These are phyloP conservation scores for Fomes fomentarius DNA, from an alignment of 1,284 basidiomycete species.

Conservation along the genomic window DNA sequence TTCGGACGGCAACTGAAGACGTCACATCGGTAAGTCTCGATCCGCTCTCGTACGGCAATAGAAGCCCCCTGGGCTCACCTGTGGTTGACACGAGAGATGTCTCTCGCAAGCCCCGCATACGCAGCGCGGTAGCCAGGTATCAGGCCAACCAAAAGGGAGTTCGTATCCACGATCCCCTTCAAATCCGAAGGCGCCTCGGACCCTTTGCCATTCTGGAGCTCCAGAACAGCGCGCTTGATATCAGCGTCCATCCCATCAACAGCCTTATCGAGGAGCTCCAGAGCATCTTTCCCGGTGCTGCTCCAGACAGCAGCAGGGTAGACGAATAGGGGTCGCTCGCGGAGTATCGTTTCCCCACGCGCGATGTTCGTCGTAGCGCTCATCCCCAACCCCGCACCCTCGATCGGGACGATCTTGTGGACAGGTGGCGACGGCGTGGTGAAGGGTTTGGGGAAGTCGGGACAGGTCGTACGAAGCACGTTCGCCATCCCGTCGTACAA, in stretches of 20 bases:
- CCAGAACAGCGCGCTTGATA: not conserved
- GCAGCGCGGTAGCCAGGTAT: not conserved
- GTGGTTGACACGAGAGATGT: not conserved
- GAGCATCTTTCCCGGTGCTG: not conserved
- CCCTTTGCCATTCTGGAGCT: not conserved
- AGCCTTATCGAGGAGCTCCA: not conserved
- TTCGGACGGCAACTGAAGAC: not conserved
- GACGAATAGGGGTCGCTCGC: not conserved
- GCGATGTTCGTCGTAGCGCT: not conserved
- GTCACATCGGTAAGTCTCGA: too few relatives aligned
- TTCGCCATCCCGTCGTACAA: not conserved
- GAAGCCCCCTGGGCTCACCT: not conserved
- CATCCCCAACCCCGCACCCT: not conserved
- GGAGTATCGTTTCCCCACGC: not conserved
- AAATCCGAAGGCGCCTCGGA: not conserved
- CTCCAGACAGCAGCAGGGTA: not conserved
- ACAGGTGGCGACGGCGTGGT: not conserved
- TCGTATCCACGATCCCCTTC: not conserved
- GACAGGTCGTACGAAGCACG: not conserved
- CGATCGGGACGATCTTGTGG: not conserved
- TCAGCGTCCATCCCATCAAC: not conserved
- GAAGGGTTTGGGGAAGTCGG: not conserved
- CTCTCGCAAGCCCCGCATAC: not conserved
- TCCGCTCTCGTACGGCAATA: too few relatives aligned
- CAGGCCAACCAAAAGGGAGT: not conserved